Evolutionary conservation across 169 alveolate genomes (phyloP).

Genomic region (Condylostoma magnum): DNA sequence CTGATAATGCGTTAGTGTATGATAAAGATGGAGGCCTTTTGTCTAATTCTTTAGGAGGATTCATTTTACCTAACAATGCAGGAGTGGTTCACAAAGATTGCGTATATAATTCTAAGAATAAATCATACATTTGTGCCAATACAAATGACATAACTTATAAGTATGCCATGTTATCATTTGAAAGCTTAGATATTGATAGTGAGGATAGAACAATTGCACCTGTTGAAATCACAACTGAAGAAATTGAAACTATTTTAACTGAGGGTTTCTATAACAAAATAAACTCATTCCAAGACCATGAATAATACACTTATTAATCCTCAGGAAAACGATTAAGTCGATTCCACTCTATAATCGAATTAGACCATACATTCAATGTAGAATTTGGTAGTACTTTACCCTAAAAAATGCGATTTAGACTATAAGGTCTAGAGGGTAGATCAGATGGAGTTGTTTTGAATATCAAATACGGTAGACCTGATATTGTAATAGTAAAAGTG

Average conservation of each 20-base stretch:
- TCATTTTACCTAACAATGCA: slow-evolving; percentile 1
- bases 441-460: slow-evolving; percentile 1
- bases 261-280: slow-evolving; percentile 12
- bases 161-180: slow-evolving; percentile 9
- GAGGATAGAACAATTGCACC: slow-evolving; percentile 26
- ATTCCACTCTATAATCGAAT: slow-evolving; percentile 34
- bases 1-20: slow-evolving; percentile 30
- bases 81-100: slow-evolving; percentile 10
- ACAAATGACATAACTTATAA: background rate
- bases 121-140: slow-evolving; percentile 24
- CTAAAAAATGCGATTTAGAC: slow-evolving; percentile 8
- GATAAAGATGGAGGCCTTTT: slow-evolving; percentile 5
- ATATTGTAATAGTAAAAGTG: slow-evolving; percentile 12
- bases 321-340: slow-evolving; percentile 27
- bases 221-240: background rate
- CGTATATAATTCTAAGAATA: background rate
- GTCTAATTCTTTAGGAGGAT: background rate
- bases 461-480: slow-evolving; percentile 28
- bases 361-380: slow-evolving; percentile 18
- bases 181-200: background rate
- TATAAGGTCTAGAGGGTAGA: background rate
- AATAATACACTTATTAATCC: slow-evolving; percentile 52
- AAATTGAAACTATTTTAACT: background rate
- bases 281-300: slow-evolving; percentile 48
- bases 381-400: slow-evolving; percentile 38